Percentiles rank a stretch among this genome's conserved stretches.
Conservation (phyloP, 129 eudicot species). For the Pittosporum tobira region DNA sequence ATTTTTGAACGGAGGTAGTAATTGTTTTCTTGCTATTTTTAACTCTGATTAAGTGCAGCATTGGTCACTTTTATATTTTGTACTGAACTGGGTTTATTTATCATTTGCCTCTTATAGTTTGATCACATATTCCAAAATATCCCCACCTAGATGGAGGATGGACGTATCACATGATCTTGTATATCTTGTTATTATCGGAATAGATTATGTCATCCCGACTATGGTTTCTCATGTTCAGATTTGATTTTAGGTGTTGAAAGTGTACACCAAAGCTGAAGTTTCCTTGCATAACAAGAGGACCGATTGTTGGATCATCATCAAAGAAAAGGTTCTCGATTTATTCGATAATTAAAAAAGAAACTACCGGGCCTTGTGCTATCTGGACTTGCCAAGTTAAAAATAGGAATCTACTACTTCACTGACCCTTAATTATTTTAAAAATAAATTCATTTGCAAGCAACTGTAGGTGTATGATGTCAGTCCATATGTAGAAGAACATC, state of each 20-base stretch:
- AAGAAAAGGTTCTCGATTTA: slow-evolving; percentile 67
- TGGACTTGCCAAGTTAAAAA: not conserved
- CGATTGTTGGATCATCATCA: slow-evolving; percentile 97
- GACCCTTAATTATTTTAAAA: not conserved
- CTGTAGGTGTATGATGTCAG: slow-evolving; percentile 83
- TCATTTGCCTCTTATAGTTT: too few relatives aligned
- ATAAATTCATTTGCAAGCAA: not conserved
- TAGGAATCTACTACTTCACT: not conserved
- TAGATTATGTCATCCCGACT: not conserved
- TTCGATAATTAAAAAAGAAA: not conserved
- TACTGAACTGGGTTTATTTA: too few relatives aligned
- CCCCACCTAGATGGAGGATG: not conserved
- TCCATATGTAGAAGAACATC: slow-evolving; percentile 93
- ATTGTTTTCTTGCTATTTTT: too few relatives aligned
- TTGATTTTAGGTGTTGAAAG: slow-evolving; percentile 35
- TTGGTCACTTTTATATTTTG: too few relatives aligned
- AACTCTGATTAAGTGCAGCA: too few relatives aligned
- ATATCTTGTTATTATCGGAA: too few relatives aligned
- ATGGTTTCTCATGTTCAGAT: not conserved
- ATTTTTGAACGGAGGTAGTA: too few relatives aligned
- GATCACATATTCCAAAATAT: too few relatives aligned
- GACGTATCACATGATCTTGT: not conserved
- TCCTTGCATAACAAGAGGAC: slow-evolving; percentile 80
- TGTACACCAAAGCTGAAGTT: slow-evolving; percentile 63
- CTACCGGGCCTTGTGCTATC: not conserved